These are phyloP conservation scores for Goffeauzyma gilvescens DNA, from an alignment of 768 basidiomycete genomes.

Conservation along the genomic window DNA sequence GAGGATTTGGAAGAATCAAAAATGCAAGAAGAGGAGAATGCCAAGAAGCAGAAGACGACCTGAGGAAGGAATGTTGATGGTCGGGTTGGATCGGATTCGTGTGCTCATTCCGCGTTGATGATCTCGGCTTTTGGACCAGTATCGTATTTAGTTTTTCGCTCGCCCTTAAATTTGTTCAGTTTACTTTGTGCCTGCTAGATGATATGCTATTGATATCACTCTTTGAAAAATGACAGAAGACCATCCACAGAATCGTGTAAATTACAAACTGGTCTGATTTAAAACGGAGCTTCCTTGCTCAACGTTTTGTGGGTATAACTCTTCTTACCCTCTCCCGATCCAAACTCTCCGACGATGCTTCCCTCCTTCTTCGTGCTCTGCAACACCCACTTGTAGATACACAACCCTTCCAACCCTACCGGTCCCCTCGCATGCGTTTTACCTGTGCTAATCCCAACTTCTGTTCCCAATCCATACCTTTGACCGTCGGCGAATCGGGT, in stretches of 20 bases:
- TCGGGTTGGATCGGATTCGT: no score
- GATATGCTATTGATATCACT: no score
- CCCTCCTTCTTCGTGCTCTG: constrained; percentile 53
- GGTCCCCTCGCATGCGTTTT: constrained; percentile 92
- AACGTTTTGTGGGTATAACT: constrained; percentile 38
- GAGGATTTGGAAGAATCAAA: constrained; percentile 6
- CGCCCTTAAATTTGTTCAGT: no score
- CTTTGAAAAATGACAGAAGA: no score
- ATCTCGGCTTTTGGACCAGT: no score
- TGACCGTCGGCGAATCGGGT: constrained; percentile 95
- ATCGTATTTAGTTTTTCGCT: no score
- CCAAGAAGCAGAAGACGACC: constrained; percentile 7
- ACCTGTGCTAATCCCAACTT: constrained; percentile 93
- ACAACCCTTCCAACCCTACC: constrained; percentile 78
- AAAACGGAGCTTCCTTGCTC: constrained; percentile 17
- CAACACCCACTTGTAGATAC: constrained; percentile 92
- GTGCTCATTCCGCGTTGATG: no score
- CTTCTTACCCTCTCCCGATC: constrained; percentile 48
- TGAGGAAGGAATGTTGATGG: no score
- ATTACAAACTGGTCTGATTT: no score
- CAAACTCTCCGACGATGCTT: constrained; percentile 76
- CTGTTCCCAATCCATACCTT: constrained; percentile 89
- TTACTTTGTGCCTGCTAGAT: no score
- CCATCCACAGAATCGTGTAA: no score
- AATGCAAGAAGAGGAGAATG: constrained; percentile 3